phyloP scores from a whole-genome alignment of 805 yeast species.

The Starmerella stigmatis region DNA sequence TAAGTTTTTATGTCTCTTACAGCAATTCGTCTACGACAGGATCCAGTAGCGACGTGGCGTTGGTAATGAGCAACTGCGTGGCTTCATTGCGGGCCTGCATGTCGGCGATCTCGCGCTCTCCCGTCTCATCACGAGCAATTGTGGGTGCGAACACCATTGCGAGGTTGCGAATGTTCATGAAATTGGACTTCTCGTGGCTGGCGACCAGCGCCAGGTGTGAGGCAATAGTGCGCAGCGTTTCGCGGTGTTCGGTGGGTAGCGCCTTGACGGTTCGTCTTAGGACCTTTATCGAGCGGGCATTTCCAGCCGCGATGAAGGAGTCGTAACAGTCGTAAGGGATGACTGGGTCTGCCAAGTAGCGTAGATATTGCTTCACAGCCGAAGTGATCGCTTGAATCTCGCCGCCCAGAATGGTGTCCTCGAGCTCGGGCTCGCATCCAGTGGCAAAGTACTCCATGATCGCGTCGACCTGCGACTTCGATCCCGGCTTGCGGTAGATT shows the following conservation, averaged over 20 bases:
- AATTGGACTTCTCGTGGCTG: conserved; percentile 43
- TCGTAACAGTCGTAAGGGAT: conserved; percentile 63
- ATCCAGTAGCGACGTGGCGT: conserved; percentile 17
- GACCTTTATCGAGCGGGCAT: conserved; percentile 33
- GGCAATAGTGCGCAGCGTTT: conserved; percentile 45
- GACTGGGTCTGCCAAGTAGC: conserved; percentile 76
- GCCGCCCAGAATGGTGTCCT: conserved; percentile 35
- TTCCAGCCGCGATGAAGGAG: conserved; percentile 47
- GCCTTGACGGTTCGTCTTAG: conserved; percentile 39
- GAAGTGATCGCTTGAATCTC: conserved; percentile 84
- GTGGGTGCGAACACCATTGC: conserved; percentile 95
- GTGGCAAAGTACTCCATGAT: conserved; percentile 34
- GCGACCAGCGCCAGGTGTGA: conserved; percentile 58
- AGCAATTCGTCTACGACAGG: conserved; percentile 10
- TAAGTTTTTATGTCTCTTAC: background rate
- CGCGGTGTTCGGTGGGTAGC: conserved; percentile 60
- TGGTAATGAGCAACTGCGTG: conserved; percentile 53
- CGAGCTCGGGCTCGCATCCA: conserved; percentile 22
- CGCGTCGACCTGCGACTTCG: conserved; percentile 51
- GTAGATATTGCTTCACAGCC: conserved; percentile 74
- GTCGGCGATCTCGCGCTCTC: conserved; percentile 74
- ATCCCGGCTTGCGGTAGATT: conserved; percentile 81
- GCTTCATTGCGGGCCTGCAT: conserved; percentile 70
- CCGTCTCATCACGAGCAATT: conserved; percentile 62
- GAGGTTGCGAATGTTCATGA: conserved; percentile 75